phyloP scores from a whole-genome alignment of 169 alveolate species.

The Plasmodium coatneyi region DNA sequence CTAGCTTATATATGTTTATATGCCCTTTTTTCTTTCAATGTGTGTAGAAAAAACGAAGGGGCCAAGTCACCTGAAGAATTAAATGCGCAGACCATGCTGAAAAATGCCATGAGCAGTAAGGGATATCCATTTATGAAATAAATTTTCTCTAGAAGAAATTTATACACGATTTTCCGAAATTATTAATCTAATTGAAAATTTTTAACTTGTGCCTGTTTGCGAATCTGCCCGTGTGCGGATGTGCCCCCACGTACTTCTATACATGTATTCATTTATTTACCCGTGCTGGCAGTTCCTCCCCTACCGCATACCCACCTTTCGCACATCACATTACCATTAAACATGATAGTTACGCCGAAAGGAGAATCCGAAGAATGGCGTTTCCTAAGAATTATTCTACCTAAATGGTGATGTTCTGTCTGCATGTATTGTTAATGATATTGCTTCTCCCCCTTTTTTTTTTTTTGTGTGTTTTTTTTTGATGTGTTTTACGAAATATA shows the following conservation, averaged over 20 bases:
- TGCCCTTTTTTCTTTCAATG: neutral
- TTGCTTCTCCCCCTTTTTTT: neutral
- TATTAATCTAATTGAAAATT: neutral
- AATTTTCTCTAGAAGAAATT: neutral
- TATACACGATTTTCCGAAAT: neutral
- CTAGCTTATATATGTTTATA: neutral
- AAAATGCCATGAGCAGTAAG: constrained; percentile 15
- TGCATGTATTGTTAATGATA: neutral
- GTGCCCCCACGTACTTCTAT: neutral
- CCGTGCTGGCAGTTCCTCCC: neutral
- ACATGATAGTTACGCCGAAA: neutral
- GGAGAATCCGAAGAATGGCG: neutral
- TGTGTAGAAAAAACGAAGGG: constrained; percentile 47
- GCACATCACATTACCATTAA: neutral
- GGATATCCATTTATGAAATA: constrained; percentile 32
- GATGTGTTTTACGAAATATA: neutral
- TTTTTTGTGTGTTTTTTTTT: neutral
- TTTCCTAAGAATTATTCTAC: neutral
- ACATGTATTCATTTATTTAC: neutral
- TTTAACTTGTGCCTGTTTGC: neutral
- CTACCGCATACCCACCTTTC: neutral
- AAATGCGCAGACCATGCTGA: constrained; percentile 12
- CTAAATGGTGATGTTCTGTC: neutral
- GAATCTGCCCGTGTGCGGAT: neutral
- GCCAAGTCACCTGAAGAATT: constrained; percentile 35